Percentiles rank a stretch among this genome's conserved stretches.
Conservation (phyloP, 768 basidiomycete genomes). For the Calocybe indica region DNA sequence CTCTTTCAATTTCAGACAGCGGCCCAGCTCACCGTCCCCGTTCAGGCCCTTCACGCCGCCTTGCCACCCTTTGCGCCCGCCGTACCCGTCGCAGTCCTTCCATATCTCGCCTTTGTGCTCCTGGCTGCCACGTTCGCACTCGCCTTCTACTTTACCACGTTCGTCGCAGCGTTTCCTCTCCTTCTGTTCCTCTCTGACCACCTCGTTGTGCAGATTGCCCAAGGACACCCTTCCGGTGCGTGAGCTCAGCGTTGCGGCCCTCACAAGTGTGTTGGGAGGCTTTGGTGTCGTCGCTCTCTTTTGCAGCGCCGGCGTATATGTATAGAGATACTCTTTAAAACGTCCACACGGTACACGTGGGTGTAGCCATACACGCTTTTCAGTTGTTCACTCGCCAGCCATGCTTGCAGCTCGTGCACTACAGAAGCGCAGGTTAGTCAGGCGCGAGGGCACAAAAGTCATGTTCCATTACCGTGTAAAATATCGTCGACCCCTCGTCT, state of each 20-base stretch:
- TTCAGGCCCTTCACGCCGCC: slow-evolving; percentile 54
- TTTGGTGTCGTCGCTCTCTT: slow-evolving; percentile 89
- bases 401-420: slow-evolving; percentile 75
- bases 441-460: slow-evolving; percentile 2
- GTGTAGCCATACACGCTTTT: slow-evolving; percentile 6
- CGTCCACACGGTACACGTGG: neutral
- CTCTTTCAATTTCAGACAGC: neutral
- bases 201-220: slow-evolving; percentile 52
- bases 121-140: slow-evolving; percentile 75
- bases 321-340: slow-evolving; percentile 34
- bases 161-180: slow-evolving; percentile 20
- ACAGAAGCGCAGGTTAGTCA: slow-evolving; percentile 9
- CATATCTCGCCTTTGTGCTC: slow-evolving; percentile 69
- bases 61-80: slow-evolving; percentile 68
- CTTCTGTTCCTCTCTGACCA: slow-evolving; percentile 6
- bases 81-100: slow-evolving; percentile 62
- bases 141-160: slow-evolving; percentile 90
- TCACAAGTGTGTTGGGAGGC: slow-evolving; percentile 77
- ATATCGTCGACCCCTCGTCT: slow-evolving; percentile 91
- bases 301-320: slow-evolving; percentile 79
- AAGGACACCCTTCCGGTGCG: slow-evolving; percentile 57
- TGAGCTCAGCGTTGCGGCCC: slow-evolving; percentile 64
- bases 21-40: slow-evolving; percentile 15
- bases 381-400: slow-evolving; percentile 83
- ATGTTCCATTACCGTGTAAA: slow-evolving; percentile 72